Base-by-base conservation (phyloP, 1,284 basidiomycete genomes). In the Papiliotrema laurentii region DNA sequence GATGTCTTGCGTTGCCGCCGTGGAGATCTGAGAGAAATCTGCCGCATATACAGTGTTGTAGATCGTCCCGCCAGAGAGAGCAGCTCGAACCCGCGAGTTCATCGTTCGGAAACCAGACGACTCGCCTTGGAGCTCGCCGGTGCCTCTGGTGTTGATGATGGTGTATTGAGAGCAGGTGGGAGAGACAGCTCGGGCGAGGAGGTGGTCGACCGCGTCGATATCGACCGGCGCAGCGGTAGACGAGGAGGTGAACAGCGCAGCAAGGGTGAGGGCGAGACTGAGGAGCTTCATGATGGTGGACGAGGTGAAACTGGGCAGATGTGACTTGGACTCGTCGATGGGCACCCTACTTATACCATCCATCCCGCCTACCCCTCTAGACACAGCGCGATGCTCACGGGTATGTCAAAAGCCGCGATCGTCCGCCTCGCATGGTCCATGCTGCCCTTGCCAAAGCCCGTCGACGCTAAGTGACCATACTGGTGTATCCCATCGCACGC, bases 21-120 rank as follows among this genome's bases (percentile, higher is more conserved):
- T 36, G 10, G 63, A 62, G 45, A 53, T 52, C 49, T 69, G 67
- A 22, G 39, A 40, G 33, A 53, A 49, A 24, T 42, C 54, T 18
- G 67, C 66, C 2, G 66, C 34, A 55, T 69, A 69, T 45, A 67
- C 57, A 9, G 66, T 68, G 57, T 61, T 51, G 55, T 67, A 67
- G 28, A 54, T 39, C 7, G 42, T 21, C 18, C 53, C 56, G 25
- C 56, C 56, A 14, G 50, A 43, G 4, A 39, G 22, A 22, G 45
- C 38, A 7, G 50, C 26, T 1, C n/a, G 35, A 30, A 58, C 47
- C 24, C 41, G 38, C 5, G 26, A 13, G 47, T 58, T 58, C 47
- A 58, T 58, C 26, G 56, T 54, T 3, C 26, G 45, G 52, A 58
- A 58, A 1, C 56, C 56, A 28, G 56, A 39, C 4, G 54, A 59